phyloP scores from a whole-genome alignment of 345 rosid species.

The Eucalyptus tenuipes region DNA sequence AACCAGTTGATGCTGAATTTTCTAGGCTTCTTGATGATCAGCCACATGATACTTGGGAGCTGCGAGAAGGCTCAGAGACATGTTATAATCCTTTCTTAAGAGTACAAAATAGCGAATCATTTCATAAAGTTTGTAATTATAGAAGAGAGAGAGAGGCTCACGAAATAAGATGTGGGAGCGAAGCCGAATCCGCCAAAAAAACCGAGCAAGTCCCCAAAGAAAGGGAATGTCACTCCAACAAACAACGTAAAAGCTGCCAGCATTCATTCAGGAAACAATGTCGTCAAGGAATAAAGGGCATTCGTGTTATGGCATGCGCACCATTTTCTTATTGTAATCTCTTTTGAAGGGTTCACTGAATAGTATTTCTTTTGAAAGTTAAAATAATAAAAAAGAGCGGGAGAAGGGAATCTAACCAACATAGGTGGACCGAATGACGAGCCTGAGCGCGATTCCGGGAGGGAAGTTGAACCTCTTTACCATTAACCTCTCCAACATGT shows the following conservation, averaged over 20 bases:
- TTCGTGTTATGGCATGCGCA: background rate
- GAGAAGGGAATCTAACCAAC: slow-evolving; percentile 46
- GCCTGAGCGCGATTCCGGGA: slow-evolving; percentile 43
- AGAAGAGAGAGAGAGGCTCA: slow-evolving; percentile 14
- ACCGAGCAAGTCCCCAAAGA: slow-evolving; percentile 94
- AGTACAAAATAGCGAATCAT: background rate
- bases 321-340: background rate
- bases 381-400: background rate
- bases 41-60: slow-evolving; percentile 97
- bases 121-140: background rate
- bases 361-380: background rate
- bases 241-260: slow-evolving; percentile 75
- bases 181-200: slow-evolving; percentile 97
- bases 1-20: slow-evolving; percentile 66
- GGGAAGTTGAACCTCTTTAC: slow-evolving; percentile 37
- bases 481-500: slow-evolving; percentile 54
- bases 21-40: slow-evolving; percentile 76
- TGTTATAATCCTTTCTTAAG: background rate
- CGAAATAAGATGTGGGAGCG: slow-evolving; percentile 90
- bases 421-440: slow-evolving; percentile 60
- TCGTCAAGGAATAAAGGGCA: background rate
- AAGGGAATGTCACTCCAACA: slow-evolving; percentile 78
- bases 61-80: slow-evolving; percentile 5
- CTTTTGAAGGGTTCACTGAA: background rate
- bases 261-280: background rate